phyloP scores from a whole-genome alignment of 2,329 filamentous ascomycete species.

The Penicillium olsonii region DNA sequence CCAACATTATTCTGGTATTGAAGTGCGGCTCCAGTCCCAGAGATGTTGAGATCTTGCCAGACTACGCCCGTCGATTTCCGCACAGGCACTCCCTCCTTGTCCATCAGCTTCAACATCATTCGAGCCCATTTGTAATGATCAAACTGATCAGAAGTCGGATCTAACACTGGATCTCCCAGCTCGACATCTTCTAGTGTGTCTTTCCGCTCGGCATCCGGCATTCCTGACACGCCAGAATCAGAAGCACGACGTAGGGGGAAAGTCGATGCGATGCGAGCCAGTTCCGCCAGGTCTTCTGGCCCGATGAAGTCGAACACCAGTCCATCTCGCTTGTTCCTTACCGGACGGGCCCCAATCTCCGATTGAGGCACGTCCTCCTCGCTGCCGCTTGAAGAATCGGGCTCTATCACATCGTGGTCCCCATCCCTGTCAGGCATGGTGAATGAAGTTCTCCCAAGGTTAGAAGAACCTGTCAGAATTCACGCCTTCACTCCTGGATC shows the following conservation, averaged over 20 bases:
- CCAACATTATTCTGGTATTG: constrained; percentile 69
- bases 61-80: constrained; percentile 60
- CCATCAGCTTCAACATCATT: constrained; percentile 52
- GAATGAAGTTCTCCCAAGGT: no score
- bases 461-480: no score
- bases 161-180: constrained; percentile 52
- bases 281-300: constrained; percentile 27
- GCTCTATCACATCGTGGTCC: constrained; percentile 7
- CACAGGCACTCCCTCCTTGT: constrained; percentile 56
- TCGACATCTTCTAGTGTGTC: constrained; percentile 43
- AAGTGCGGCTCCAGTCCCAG: constrained; percentile 65
- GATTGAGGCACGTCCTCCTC: constrained; percentile 7
- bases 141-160: constrained; percentile 55
- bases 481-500: no score
- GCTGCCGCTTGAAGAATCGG: constrained; percentile 18
- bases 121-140: constrained; percentile 56
- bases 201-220: constrained; percentile 24
- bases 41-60: constrained; percentile 67
- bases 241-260: constrained; percentile 25
- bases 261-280: constrained; percentile 32
- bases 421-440: constrained; percentile 12
- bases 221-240: constrained; percentile 18
- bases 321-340: constrained; percentile 21
- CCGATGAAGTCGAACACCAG: constrained; percentile 29
- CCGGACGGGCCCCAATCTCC: constrained; percentile 14